Evolutionary conservation across 306 rosid species (phyloP), one percentile per base, ranked within the genome.

Genomic region (Trichosanthes cucumerina): DNA sequence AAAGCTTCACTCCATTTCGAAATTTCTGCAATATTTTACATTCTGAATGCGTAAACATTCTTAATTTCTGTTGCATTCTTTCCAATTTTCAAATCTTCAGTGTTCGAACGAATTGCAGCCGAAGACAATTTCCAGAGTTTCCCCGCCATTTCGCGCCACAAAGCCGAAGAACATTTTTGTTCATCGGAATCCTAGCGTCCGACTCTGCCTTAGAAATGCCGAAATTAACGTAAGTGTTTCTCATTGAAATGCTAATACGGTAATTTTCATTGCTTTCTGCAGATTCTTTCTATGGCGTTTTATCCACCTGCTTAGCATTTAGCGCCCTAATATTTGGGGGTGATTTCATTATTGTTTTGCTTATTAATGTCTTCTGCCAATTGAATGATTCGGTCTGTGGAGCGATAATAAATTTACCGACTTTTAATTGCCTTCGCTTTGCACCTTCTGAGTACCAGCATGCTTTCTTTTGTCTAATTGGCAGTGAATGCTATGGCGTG

Each of bases 141-240:
- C 75, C 68, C 14, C 64, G 80, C 89, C 62, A 43, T 77, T 52
- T 81, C 36, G 43, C 77, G 79, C 50, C n/a, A 19, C 63, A 64
- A 54, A 78, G 47, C 60, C 76, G 28, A 80, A 16, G 26, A 54
- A 54, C 78, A 2, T 74, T 59, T 77, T 6, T 9, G 78, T 82
- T 79, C 76, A 44, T 82, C 87, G 56, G 78, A 84, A 52, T 47
- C 41, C 9, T 12, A 62, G 54, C 59, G 62, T 57, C 47, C 60
- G 34, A 16, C 46, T 82, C 28, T 84, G 83, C 83, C 84, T 86
- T 5, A 58, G 36, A 36, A 74, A 79, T 81, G 83, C 64, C 82
- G 80, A 70, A 44, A 64, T 60, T 58, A 80, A 54, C 82, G 90
- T 86, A 41, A 83, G 90, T 79, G 71, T 12, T 57, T 34, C 38